These are phyloP conservation scores for Russula sp. DNA, from an alignment of 768 basidiomycete genomes.

Conservation along the genomic window DNA sequence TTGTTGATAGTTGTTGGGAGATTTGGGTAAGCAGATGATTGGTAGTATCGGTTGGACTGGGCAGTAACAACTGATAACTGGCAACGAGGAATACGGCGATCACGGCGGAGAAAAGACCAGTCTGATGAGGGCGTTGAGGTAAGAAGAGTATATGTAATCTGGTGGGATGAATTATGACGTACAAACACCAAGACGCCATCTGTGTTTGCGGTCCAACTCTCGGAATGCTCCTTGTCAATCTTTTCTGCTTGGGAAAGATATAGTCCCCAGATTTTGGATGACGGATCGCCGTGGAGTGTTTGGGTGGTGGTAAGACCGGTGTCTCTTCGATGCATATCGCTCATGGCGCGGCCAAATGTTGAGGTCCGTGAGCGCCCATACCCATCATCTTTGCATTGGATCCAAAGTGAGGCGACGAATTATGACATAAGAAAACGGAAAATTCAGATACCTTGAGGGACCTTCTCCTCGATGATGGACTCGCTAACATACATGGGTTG, in stretches of 20 bases:
- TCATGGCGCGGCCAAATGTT: not conserved
- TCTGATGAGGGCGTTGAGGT: constrained; percentile 14
- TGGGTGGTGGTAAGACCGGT: not conserved
- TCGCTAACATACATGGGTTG: not conserved
- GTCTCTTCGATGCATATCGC: not conserved
- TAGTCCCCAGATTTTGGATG: constrained; percentile 25
- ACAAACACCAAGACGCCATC: constrained; percentile 28
- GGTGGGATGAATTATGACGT: not conserved
- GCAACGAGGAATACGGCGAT: constrained; percentile 30
- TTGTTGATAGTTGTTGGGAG: constrained; percentile 21
- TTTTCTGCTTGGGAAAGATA: constrained; percentile 23
- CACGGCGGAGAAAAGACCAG: constrained; percentile 33
- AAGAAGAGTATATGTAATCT: not conserved
- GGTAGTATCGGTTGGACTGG: constrained; percentile 17
- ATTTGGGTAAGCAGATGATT: constrained; percentile 24
- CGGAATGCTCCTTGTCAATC: constrained; percentile 24
- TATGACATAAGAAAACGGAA: not conserved
- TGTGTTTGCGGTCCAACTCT: constrained; percentile 28
- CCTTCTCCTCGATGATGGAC: constrained; percentile 7
- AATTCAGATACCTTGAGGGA: not conserved
- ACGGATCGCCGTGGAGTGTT: constrained; percentile 4
- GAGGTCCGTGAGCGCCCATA: not conserved
- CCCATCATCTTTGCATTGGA: constrained; percentile 4
- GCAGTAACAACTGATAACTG: constrained; percentile 28
- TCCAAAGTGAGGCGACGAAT: not conserved